phyloP scores from a whole-genome alignment of 148 eudicot species.

The Vaccinium corymbosum region DNA sequence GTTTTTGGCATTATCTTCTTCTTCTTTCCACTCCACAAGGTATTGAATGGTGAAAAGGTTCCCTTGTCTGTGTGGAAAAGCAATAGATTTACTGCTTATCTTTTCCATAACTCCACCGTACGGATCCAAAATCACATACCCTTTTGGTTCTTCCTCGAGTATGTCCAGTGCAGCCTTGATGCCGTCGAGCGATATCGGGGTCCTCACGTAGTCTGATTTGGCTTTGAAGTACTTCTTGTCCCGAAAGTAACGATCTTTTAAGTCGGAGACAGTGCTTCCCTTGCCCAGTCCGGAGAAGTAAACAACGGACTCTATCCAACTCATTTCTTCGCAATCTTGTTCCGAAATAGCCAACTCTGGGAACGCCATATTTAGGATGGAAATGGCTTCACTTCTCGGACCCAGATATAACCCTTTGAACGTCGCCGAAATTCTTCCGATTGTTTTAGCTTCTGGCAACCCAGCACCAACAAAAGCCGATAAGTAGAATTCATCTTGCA shows the following conservation, averaged over 20 bases:
- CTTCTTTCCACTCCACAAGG: constrained; percentile 45
- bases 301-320: constrained; percentile 55
- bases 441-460: constrained; percentile 25
- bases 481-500: constrained; percentile 35
- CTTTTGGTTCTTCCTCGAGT: constrained; percentile 51
- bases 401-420: constrained; percentile 53
- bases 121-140: constrained; percentile 49
- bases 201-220: constrained; percentile 52
- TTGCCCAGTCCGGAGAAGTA: constrained; percentile 38
- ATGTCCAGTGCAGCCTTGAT: constrained; percentile 26
- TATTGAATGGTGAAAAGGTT: constrained; percentile 46
- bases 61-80: constrained; percentile 55
- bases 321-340: constrained; percentile 42
- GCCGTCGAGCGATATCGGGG: constrained; percentile 24
- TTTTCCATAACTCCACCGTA: constrained; percentile 50
- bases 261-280: constrained; percentile 20
- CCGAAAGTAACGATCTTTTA: constrained; percentile 28
- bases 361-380: constrained; percentile 27
- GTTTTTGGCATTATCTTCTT: constrained; percentile 19
- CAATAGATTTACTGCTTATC: constrained; percentile 34
- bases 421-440: constrained; percentile 29
- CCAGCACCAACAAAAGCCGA: constrained; percentile 39
- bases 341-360: constrained; percentile 33
- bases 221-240: constrained; percentile 45
- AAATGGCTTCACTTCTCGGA: constrained; percentile 27